These are phyloP conservation scores for Grosmannia huntii DNA, from an alignment of 2,329 filamentous ascomycete genomes.

Conservation along the genomic window DNA sequence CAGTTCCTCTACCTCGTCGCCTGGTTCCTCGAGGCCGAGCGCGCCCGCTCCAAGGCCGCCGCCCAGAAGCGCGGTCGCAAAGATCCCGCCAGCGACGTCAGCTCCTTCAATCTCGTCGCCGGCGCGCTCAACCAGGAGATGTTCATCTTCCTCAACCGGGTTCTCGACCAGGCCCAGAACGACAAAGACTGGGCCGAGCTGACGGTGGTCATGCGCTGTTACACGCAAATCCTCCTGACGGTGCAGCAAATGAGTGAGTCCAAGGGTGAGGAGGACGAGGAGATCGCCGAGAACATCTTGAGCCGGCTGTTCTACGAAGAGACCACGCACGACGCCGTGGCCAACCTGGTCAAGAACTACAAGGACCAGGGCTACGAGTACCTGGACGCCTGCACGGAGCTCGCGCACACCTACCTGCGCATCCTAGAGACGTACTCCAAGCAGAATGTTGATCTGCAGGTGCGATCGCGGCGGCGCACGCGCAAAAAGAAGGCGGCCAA, in stretches of 20 bases:
- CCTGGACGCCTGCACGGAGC: constrained; percentile 80
- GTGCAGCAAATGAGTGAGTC: constrained; percentile 87
- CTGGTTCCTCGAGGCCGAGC: constrained; percentile 87
- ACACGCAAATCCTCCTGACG: constrained; percentile 85
- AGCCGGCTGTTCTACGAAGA: constrained; percentile 98
- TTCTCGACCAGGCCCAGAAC: constrained; percentile 67
- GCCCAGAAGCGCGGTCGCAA: neutral
- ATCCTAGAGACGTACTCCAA: constrained; percentile 91
- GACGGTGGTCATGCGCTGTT: constrained; percentile 81
- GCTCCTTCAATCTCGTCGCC: constrained; percentile 77
- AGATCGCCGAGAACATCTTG: constrained; percentile 94
- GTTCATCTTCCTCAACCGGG: constrained; percentile 75
- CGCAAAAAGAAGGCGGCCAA: constrained; percentile 47
- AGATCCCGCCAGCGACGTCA: constrained; percentile 37
- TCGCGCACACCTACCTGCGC: constrained; percentile 80
- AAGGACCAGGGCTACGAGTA: constrained; percentile 92
- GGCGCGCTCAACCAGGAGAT: constrained; percentile 88
- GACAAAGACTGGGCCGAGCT: constrained; percentile 80
- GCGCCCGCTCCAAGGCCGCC: constrained; percentile 44
- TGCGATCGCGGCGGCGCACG: constrained; percentile 66
- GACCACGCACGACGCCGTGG: constrained; percentile 76
- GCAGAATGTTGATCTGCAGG: constrained; percentile 85
- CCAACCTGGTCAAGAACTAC: constrained; percentile 70
- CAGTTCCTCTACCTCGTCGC: constrained; percentile 89
- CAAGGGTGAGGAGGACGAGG: constrained; percentile 79